A percentile compares a stretch with the other conserved stretches of the same genome.
These are phyloP conservation scores for Hypoxylon intermedium DNA, from an alignment of 495 filamentous ascomycete species.

Conservation along the genomic window DNA sequence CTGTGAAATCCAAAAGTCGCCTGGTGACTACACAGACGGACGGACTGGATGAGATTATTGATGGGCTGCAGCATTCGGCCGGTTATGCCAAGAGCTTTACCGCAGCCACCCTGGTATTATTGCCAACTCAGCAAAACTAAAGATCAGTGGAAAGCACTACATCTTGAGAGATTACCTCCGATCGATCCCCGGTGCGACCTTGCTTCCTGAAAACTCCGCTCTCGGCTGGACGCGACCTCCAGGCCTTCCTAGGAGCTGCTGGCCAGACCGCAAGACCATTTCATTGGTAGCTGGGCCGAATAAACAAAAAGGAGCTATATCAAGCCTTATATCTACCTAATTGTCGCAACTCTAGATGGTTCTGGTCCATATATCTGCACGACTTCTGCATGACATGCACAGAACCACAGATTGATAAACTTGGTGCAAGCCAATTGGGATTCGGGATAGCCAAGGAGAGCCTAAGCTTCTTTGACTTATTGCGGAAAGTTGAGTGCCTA, in stretches of 20 bases:
- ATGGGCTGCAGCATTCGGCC: conserved; percentile 21
- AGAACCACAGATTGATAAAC: conserved; percentile 31
- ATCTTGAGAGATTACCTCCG: conserved; percentile 31
- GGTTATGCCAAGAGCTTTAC: conserved; percentile 29
- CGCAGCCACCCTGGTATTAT: conserved; percentile 24
- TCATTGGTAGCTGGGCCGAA: conserved; percentile 29
- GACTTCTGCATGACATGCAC: conserved; percentile 41
- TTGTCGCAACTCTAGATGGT: conserved; percentile 28
- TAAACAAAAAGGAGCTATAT: conserved; percentile 34
- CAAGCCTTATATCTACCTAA: conserved; percentile 40
- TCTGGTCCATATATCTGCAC: conserved; percentile 31
- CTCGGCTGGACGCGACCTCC: conserved; percentile 31
- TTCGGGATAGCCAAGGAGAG: conserved; percentile 27
- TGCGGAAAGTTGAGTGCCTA: conserved; percentile 30
- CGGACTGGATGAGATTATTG: conserved; percentile 22
- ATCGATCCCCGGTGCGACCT: conserved; percentile 36
- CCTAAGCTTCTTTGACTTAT: conserved; percentile 35
- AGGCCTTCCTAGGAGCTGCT: conserved; percentile 11
- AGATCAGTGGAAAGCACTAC: conserved; percentile 9
- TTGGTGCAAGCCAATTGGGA: conserved; percentile 35
- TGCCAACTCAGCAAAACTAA: conserved; percentile 37
- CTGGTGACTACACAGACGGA: conserved; percentile 12
- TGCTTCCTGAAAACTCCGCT: conserved; percentile 31
- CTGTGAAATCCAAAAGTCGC: conserved; percentile 7
- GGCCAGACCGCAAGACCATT: conserved; percentile 5